These are phyloP conservation scores for Przewalskia tangutica DNA, from an alignment of 257 asterid species.

Conservation along the genomic window DNA sequence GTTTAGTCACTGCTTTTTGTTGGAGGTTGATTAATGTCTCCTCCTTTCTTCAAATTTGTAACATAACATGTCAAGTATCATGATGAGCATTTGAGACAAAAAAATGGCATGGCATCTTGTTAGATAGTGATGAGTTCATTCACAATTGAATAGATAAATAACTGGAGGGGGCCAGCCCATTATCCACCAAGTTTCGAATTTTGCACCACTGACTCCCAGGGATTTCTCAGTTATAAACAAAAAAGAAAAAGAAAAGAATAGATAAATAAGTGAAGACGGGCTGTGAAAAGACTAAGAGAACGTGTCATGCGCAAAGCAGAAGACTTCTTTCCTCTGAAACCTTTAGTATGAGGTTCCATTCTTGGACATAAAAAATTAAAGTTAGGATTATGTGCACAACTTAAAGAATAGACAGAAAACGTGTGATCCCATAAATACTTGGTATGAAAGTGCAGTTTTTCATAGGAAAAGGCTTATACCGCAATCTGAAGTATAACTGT, in stretches of 20 bases:
- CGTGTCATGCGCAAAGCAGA: not conserved
- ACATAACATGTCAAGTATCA: not conserved
- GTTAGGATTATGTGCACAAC: not conserved
- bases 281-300: not conserved
- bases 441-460: not conserved
- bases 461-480: not conserved
- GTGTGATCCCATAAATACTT: not conserved
- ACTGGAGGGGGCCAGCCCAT: not conserved
- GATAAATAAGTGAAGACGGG: not conserved
- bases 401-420: not conserved
- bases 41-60: not conserved
- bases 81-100: not conserved
- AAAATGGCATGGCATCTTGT: not conserved
- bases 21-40: not conserved
- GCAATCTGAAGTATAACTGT: slow-evolving; percentile 3
- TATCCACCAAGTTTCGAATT: not conserved
- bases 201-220: not conserved
- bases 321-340: not conserved
- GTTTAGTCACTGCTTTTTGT: not conserved
- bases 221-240: not conserved
- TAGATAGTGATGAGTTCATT: not conserved
- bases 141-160: not conserved
- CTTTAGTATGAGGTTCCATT: not conserved
- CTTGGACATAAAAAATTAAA: not conserved
- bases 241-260: not conserved